Evolutionary conservation across 768 basidiomycete species (phyloP).

Genomic region (Lentinula lateritia): DNA sequence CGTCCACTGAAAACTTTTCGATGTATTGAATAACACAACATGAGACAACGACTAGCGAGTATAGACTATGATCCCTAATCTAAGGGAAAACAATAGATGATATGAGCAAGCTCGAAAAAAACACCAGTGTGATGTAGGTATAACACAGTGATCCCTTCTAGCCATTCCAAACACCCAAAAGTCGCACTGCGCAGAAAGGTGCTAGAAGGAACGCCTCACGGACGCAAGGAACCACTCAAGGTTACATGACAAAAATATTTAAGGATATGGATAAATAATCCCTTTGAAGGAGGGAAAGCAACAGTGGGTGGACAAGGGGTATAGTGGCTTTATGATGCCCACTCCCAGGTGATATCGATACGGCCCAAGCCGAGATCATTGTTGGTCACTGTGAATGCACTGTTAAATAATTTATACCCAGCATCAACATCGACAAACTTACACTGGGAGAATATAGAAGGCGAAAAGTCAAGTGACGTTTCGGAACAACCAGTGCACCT

Average conservation of each 20-base stretch:
- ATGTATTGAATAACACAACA: slow-evolving; percentile 4
- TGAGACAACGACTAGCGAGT: background rate
- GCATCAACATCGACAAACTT: background rate
- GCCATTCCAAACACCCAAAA: background rate
- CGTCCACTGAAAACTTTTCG: too few species aligned
- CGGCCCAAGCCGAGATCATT: slow-evolving; percentile 37
- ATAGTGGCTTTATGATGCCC: slow-evolving; percentile 20
- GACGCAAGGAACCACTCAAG: background rate
- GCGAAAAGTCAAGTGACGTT: slow-evolving; percentile 60
- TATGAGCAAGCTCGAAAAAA: background rate
- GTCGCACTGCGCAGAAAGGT: background rate
- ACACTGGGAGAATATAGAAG: slow-evolving; percentile 46
- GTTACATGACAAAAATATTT: slow-evolving; percentile 1
- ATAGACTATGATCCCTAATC: background rate
- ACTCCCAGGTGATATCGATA: slow-evolving; percentile 48
- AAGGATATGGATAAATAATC: slow-evolving; percentile 9
- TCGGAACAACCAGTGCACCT: slow-evolving; percentile 52
- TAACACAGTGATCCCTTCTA: background rate
- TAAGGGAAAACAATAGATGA: background rate
- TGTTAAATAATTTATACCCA: background rate
- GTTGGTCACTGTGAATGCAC: slow-evolving; percentile 19
- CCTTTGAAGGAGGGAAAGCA: background rate
- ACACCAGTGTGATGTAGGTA: background rate
- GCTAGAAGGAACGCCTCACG: background rate
- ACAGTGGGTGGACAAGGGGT: slow-evolving; percentile 4